Conservation (phyloP, 352 stramenopile species). For the Pythium monospermum region DNA sequence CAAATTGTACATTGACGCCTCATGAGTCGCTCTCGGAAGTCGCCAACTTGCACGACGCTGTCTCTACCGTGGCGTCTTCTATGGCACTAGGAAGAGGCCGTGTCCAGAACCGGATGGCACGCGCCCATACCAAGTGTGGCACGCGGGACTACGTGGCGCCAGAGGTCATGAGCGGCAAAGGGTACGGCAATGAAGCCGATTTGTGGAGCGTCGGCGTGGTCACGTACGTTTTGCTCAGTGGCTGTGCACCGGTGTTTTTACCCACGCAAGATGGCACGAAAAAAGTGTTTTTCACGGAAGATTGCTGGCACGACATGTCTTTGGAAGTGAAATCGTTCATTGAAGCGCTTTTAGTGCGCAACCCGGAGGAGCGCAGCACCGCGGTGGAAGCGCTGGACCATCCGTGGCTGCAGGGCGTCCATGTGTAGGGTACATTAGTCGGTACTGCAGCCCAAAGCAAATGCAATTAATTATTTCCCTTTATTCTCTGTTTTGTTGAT, state of each 20-base stretch:
- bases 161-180: constrained; percentile 86
- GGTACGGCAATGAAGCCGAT: constrained; percentile 92
- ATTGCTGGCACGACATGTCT: constrained; percentile 55
- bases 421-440: too few relatives aligned
- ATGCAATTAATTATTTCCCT: too few relatives aligned
- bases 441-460: too few relatives aligned
- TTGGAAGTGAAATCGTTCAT: constrained; percentile 66
- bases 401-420: constrained; percentile 41
- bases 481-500: too few relatives aligned
- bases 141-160: constrained; percentile 81
- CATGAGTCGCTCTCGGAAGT: constrained; percentile 71
- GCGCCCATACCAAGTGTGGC: constrained; percentile 77
- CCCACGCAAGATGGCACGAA: constrained; percentile 53
- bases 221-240: constrained; percentile 86
- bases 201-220: constrained; percentile 93
- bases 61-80: constrained; percentile 3
- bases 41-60: constrained; percentile 46
- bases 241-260: constrained; percentile 70
- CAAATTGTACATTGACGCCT: constrained; percentile 55
- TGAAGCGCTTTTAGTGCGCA: constrained; percentile 62
- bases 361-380: constrained; percentile 69
- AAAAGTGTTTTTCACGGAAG: constrained; percentile 73
- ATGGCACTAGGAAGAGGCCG: constrained; percentile 17
- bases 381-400: constrained; percentile 68
- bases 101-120: constrained; percentile 65